Conservation (phyloP, 75 land plant genomes). For the Gnetum montanum region DNA sequence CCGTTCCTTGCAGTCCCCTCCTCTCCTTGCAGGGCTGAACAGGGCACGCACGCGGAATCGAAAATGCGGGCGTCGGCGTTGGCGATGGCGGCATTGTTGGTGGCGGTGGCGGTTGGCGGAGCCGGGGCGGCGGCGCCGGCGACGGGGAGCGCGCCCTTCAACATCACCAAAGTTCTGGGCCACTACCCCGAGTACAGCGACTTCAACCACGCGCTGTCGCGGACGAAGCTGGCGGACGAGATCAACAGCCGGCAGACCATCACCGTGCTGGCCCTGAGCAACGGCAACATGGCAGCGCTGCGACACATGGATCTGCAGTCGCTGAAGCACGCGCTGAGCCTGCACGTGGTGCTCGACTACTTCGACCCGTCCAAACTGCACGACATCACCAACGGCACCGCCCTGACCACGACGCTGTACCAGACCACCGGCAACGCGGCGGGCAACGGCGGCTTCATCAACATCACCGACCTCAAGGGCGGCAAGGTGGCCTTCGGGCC, state of each 20-base stretch:
- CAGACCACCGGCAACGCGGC: conserved; percentile 71
- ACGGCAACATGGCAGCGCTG: conserved; percentile 40
- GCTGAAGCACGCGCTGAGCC: conserved; percentile 48
- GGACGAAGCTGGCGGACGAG: conserved; percentile 61
- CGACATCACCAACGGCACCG: conserved; percentile 48
- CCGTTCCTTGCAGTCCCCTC: too few species aligned
- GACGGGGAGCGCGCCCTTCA: too few species aligned
- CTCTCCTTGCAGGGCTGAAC: too few species aligned
- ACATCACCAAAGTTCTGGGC: conserved; percentile 43
- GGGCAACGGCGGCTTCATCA: conserved; percentile 67
- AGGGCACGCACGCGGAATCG: too few species aligned
- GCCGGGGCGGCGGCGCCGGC: too few species aligned
- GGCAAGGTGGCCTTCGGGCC: conserved; percentile 43
- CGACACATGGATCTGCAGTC: conserved; percentile 15
- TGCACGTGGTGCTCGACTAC: conserved; percentile 70
- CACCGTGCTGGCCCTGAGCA: conserved; percentile 56
- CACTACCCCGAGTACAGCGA: conserved; percentile 29
- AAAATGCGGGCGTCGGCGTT: too few species aligned
- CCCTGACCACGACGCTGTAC: conserved; percentile 49
- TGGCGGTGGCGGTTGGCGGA: too few species aligned
- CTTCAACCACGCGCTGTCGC: conserved; percentile 52
- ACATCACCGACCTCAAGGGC: conserved; percentile 48
- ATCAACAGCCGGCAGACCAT: conserved; percentile 55
- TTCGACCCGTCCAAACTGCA: conserved; percentile 58
- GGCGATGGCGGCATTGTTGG: too few species aligned